Base-by-base conservation (phyloP, 371 early-diverging fungal species). In the Phascolomyces articulosus region DNA sequence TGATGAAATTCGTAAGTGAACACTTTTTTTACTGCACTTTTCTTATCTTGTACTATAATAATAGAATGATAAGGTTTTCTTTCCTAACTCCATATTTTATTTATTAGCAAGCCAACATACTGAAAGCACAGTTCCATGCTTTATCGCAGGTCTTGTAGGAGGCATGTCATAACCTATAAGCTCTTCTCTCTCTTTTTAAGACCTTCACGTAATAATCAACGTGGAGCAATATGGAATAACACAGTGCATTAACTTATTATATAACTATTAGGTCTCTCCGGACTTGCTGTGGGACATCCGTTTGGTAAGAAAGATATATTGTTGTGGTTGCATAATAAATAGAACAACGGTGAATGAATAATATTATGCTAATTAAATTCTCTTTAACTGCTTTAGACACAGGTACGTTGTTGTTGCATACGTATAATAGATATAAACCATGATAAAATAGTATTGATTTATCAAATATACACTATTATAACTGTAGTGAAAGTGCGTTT, bases 91-190 rank as follows among this genome's bases (percentile, higher is more conserved):
- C 38, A 49, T 26, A 8, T 18, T 13, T 29, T n/a, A n/a, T n/a
- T n/a, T n/a, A n/a, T 15, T 49, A n/a, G 27, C 34, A 20, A 34
- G 11, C 8, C 40, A 63, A n/a, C 51, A 55, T 21, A 51, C 21
- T 21, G 28, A 38, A 28, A 44, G 23, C 21, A 55, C 63, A 4
- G 13, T 40, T 41, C 38, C 54, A 24, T 55, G 80, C 55, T 85
- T 85, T 54, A 59, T 82, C 34, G 79, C 89, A 44, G 89, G 89
- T 11, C 76, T 85, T 60, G 71, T 83, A 60, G 89, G 85, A 62
- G 89, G 88, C 85, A 79, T 31, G 27, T n/a, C 31, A 21, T 18
- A 51, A n/a, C 24, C 38, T n/a, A n/a, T n/a, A n/a, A n/a, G n/a
- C n/a, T n/a, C n/a, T n/a, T n/a, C n/a, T n/a, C 15, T 40, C 7